phyloP scores from a whole-genome alignment of 345 rosid genomes.

The Mangifera indica region DNA sequence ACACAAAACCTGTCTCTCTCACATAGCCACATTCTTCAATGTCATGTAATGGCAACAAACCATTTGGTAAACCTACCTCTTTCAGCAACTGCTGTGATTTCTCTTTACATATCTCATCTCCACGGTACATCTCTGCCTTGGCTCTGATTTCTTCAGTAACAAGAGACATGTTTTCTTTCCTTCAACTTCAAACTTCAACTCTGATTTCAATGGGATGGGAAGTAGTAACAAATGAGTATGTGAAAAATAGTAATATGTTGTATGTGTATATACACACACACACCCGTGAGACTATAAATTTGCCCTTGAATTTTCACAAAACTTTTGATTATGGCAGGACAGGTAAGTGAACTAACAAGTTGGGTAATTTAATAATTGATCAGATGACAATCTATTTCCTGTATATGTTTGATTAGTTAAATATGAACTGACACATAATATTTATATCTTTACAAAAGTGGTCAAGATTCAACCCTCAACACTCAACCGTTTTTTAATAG shows the following conservation, averaged over 20 bases:
- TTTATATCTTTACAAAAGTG: not conserved
- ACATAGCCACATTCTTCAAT: slow-evolving; percentile 74
- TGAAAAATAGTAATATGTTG: too few relatives aligned
- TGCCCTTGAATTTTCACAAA: slow-evolving; percentile 4
- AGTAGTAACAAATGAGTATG: not conserved
- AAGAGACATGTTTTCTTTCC: slow-evolving; percentile 41
- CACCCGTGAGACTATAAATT: not conserved
- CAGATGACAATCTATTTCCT: not conserved
- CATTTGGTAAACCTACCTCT: slow-evolving; percentile 70
- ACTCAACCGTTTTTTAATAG: not conserved
- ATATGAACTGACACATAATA: too few relatives aligned
- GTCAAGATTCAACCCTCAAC: not conserved
- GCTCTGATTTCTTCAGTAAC: slow-evolving; percentile 73
- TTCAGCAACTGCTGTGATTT: slow-evolving; percentile 55
- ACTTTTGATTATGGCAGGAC: not conserved
- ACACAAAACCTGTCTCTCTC: slow-evolving; percentile 80
- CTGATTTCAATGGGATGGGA: not conserved
- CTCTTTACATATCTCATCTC: slow-evolving; percentile 68
- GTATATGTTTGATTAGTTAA: not conserved
- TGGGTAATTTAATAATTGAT: not conserved
- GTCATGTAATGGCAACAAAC: slow-evolving; percentile 75
- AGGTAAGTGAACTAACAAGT: slow-evolving; percentile 5
- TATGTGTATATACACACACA: not conserved
- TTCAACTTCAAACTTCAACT: not conserved
- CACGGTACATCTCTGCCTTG: slow-evolving; percentile 72